Evolutionary conservation across 306 rosid genomes (phyloP), one percentile per base, ranked within the genome.

Genomic region (Glycine latifolia): DNA sequence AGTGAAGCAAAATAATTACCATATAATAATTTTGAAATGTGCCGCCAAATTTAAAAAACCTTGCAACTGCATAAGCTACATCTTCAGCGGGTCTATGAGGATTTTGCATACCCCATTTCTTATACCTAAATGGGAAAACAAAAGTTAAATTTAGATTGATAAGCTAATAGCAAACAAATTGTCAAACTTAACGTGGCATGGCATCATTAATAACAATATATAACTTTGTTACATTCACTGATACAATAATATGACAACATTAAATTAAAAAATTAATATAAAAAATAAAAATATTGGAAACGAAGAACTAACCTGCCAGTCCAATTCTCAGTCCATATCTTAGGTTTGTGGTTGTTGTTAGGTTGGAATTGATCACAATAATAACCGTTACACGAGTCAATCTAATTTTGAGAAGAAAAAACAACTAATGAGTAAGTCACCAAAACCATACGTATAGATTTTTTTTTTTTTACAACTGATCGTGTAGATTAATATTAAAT

Each of bases 1-100:
- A 26, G 31, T 26, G 31, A 26, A 26, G 4, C 39, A 2, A 35
- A 35, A 35, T 2, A 35, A 35, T 35, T 74, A 75, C 88, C 88
- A 87, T 85, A 31, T 87, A 87, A 39, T 87, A 87, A 60, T 87
- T 87, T 26, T 74, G 82, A 33, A 84, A 44, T 15, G 87, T 77
- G 33, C 90, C 88, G 16, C 86, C 81, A 71, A 0, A 31, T 55
- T 85, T 85, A 54, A 62, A 79, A 56, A 87, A 87, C 1, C 78
- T 20, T 26, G 85, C 88, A 65, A 87, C 31, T 26, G 31, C 31
- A 26, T 26, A 26, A 26, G 31, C 31, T 26, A 26, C 31, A 26
- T 26, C 31, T 26, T 26, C 31, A 26, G 31, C 31, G 31, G 31
- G 31, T 26, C 31, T 26, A 26, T 26, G 31, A 26, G 31, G 31